Base-by-base conservation (phyloP, 371 early-diverging fungal species). In the Catenaria anguillulae region DNA sequence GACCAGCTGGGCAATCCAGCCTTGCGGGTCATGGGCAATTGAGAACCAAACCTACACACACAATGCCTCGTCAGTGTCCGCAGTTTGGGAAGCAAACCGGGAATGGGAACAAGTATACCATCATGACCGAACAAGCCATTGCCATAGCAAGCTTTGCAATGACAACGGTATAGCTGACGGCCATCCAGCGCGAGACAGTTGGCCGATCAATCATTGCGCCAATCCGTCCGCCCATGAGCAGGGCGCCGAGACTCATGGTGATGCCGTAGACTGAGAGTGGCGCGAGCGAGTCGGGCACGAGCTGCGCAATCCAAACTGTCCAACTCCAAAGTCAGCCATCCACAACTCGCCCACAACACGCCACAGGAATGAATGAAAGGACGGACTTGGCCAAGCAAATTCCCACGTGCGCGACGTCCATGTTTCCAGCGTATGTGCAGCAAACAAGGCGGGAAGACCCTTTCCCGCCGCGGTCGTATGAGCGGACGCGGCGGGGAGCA, bases 381-480 rank as follows among this genome's bases (percentile, higher is more conserved):
- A n/a, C n/a, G n/a, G n/a, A n/a, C n/a, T n/a, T n/a, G 52, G 52
- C 31, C 52, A 26, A 0, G 52, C 52, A 50, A 50, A 50, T 19
- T 50, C 52, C 52, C 52, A 50, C 29, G 52, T 29, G 29, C 52
- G 52, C 52, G 52, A 50, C 31, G 52, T 50, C 29, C 31, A 50
- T 17, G 26, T 29, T 31, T 50, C 52, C 29, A 50, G 31, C 52
- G 52, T 50, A 17, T 50, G 52, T 31, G 52, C 26, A 13, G 52
- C 17, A 2, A 50, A 31, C 52, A 50, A 23, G 21, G 26, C 29
- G 31, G 8, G 8, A 5, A 50, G 31, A 31, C 52, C 52, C 37
- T 37, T 37, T 4, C 37, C 4, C 37, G 37, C 4, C 37, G 37
- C 13, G 8, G 37, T 37, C 37, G 37, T 37, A 13, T 13, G 37